These are phyloP conservation scores for Ceratobasidium theobromae DNA, from an alignment of 1,284 basidiomycete genomes.

Conservation along the genomic window DNA sequence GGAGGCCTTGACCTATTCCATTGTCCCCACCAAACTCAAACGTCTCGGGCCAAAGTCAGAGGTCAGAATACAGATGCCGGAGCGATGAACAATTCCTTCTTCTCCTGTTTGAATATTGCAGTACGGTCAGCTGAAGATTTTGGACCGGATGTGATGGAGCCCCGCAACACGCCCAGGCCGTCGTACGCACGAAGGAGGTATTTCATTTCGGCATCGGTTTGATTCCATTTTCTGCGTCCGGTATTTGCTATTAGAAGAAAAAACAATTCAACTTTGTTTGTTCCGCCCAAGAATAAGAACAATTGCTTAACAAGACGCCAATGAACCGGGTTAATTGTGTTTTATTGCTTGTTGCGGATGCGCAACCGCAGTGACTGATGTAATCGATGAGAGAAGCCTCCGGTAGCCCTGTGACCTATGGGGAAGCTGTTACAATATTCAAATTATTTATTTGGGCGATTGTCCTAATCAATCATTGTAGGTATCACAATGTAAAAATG, in stretches of 20 bases:
- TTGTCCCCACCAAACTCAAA: not conserved
- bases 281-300: not conserved
- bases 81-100: not conserved
- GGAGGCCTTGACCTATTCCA: too few relatives aligned
- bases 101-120: conserved; percentile 14
- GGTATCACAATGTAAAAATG: too few relatives aligned
- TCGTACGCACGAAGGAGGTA: conserved; percentile 7
- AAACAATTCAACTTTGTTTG: not conserved
- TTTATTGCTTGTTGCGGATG: too few relatives aligned
- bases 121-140: conserved; percentile 12
- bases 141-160: not conserved
- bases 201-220: conserved; percentile 5
- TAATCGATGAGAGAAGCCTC: too few relatives aligned
- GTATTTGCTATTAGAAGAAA: not conserved
- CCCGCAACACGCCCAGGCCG: conserved; percentile 24
- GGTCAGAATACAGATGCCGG: not conserved
- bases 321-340: too few relatives aligned
- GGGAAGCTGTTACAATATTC: too few relatives aligned
- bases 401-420: too few relatives aligned
- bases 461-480: too few relatives aligned
- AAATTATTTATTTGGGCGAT: too few relatives aligned
- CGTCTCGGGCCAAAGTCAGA: not conserved
- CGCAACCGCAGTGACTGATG: too few relatives aligned
- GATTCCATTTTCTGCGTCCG: not conserved
- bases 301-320: too few relatives aligned